Evolutionary conservation across 495 filamentous ascomycete genomes (phyloP), one percentile per base, ranked within the genome.

Genomic region (Podospora didyma): DNA sequence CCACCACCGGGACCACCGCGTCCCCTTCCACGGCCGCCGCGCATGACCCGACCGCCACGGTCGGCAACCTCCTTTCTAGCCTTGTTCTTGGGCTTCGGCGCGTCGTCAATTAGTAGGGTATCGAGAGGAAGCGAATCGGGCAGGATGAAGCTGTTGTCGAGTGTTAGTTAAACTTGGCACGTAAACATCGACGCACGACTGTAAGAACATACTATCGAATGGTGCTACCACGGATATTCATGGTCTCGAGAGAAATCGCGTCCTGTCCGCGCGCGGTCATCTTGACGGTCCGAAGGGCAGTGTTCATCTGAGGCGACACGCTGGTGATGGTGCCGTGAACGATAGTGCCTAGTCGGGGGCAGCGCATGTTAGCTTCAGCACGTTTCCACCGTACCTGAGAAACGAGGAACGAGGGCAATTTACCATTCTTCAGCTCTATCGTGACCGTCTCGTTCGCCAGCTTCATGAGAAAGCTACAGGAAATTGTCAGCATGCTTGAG

Each of bases 1-100:
- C 51, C 51, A 14, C 51, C 51, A 53, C 51, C 34, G 5, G 28
- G 53, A 19, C 50, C 57, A 12, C 61, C 63, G 10, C 64, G 54
- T 35, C 88, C 88, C 59, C 88, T 78, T 31, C 87, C 82, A 54
- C 87, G 73, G 2, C 85, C 83, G 49, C 86, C 67, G 3, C 78
- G 67, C 60, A 78, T 79, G 56, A 80, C 76, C 22, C 67, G 62
- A 46, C 85, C 83, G 59, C 85, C 81, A 16, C 85, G 77, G 21
- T 77, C 86, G 52, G 85, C 86, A 51, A 85, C 79, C 74, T 98
- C 95, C 80, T 98, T 98, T 66, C 94, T 79, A 26, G 94, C 93
- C 84, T 97, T 97, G 74, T 98, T 97, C 86, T 97, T 97, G 49
- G 94, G 93, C 77, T 98, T 98, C 31, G 92, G 90, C 51, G 90